These are phyloP conservation scores for Metroxylon sagu DNA, from an alignment of 176 grass and related monocot species.

Conservation along the genomic window DNA sequence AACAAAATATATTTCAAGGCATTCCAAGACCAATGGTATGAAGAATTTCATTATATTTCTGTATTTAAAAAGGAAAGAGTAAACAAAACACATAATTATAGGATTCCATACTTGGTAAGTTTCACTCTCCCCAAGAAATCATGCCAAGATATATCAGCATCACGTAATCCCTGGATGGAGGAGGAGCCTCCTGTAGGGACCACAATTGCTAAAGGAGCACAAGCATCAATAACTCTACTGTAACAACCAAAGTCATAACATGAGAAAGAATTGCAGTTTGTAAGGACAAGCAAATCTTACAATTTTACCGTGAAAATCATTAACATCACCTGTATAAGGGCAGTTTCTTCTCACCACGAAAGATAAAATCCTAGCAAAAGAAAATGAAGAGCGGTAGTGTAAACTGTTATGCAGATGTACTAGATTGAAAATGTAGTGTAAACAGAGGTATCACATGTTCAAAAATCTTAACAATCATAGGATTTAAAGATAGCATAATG, in stretches of 20 bases:
- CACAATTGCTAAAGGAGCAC: conserved; percentile 63
- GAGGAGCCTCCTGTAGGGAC: conserved; percentile 56
- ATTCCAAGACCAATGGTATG: too few species aligned
- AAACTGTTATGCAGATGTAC: not conserved
- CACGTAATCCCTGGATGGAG: conserved; percentile 43
- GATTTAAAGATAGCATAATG: too few species aligned
- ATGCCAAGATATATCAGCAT: conserved; percentile 69
- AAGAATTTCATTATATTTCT: too few species aligned
- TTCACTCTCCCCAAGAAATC: conserved; percentile 73
- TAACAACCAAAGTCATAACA: conserved; percentile 27
- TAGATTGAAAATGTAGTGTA: not conserved
- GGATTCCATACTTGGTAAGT: conserved; percentile 29
- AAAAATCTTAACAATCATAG: too few species aligned
- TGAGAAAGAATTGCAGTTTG: conserved; percentile 23
- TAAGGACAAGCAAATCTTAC: not conserved
- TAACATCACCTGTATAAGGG: conserved; percentile 70
- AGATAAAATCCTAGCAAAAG: conserved; percentile 70
- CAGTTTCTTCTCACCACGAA: conserved; percentile 79
- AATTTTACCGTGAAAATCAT: not conserved
- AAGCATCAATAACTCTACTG: conserved; percentile 88
- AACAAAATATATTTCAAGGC: too few species aligned
- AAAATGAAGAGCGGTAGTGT: conserved; percentile 6
- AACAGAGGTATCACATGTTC: too few species aligned
- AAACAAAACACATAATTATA: conserved; percentile 11
- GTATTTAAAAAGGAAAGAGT: not conserved